These are phyloP conservation scores for Mangifera indica DNA, from an alignment of 345 rosid species.

Conservation along the genomic window DNA sequence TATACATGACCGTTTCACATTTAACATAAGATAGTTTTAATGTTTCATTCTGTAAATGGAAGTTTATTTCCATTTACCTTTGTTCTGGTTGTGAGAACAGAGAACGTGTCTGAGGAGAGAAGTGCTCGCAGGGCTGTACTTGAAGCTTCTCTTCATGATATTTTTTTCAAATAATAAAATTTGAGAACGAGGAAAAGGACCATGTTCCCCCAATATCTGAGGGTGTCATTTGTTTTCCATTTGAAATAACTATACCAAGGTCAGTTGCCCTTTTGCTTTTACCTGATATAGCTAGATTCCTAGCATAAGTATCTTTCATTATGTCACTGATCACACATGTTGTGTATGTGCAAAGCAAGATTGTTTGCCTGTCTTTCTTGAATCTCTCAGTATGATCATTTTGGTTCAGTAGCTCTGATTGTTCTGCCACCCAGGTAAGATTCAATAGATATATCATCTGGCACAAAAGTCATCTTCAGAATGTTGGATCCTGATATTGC, in stretches of 20 bases:
- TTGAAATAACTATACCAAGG: conserved; percentile 86
- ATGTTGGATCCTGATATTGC: not conserved
- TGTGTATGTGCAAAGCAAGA: not conserved
- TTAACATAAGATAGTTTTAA: not conserved
- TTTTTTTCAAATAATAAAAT: conserved; percentile 87
- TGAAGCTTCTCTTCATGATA: conserved; percentile 78
- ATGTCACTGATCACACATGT: not conserved
- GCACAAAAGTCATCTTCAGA: not conserved
- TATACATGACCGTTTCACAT: conserved; percentile 19
- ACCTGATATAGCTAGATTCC: not conserved
- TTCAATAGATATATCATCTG: not conserved
- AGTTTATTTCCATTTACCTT: conserved; percentile 6
- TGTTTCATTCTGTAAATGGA: not conserved
- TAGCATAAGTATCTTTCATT: not conserved
- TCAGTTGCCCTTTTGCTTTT: conserved; percentile 35
- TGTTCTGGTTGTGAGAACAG: conserved; percentile 31
- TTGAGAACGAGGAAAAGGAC: conserved; percentile 91
- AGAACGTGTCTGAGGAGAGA: conserved; percentile 59
- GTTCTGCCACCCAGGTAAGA: not conserved
- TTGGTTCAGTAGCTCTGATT: not conserved
- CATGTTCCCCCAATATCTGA: conserved; percentile 89
- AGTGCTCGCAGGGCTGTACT: conserved; percentile 62
- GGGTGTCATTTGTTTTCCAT: conserved; percentile 70
- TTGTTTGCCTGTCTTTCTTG: not conserved
- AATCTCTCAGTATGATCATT: too few species aligned